Base-by-base conservation (phyloP, 202 grass and related monocot species). In the Tripidium arundinaceum region DNA sequence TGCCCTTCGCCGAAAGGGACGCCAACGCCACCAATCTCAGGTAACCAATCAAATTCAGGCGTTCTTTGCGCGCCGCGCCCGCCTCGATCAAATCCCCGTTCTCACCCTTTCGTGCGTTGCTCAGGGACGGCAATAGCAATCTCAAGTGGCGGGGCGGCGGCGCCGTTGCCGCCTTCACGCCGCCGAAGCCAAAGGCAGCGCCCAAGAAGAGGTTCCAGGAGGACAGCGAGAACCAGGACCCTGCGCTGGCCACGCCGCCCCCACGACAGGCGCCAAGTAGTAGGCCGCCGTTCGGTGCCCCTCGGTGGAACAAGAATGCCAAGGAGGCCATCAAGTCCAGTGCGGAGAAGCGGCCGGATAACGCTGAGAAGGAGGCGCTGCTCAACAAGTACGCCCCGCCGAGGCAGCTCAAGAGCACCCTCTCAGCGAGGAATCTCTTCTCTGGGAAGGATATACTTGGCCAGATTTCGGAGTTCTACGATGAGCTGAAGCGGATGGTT, bases 351-450 rank as follows among this genome's bases (percentile, higher is more conserved):
- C 87, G 79, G 10, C 63, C 72, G 50, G 46, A 26, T 2, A 72
- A 82, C 18, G 72, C 89, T 50, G 86, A 91, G 79, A 84, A 77
- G 75, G 88, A 98, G 84, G 74, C 78, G 43, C 78, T 78, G 76
- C 74, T 89, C 27, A 70, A 77, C 57, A 87, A 92, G 85, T 50
- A 91, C 52, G 65, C 31, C 26, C 55, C 71, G 31, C 77, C 78
- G 25, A 90, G 83, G 86, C 76, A 83, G 29, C 89, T 99, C 65
- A 95, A 72, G 86, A 99, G 92, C 83, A 99, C 92, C 4, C 78
- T 96, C 74, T 99, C 96, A 11, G 92, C 90, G 21, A 99, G 89
- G 77, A 99, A 99, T 76, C 86, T 99, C 70, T 99, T 99, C 78
- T 91, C 92, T 31, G 90, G 92, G 19, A 93, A 65, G 79, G 96